Evolutionary conservation across 169 alveolate genomes (phyloP), one percentile per base, ranked within the genome.

Genomic region (Eimeria maxima): DNA sequence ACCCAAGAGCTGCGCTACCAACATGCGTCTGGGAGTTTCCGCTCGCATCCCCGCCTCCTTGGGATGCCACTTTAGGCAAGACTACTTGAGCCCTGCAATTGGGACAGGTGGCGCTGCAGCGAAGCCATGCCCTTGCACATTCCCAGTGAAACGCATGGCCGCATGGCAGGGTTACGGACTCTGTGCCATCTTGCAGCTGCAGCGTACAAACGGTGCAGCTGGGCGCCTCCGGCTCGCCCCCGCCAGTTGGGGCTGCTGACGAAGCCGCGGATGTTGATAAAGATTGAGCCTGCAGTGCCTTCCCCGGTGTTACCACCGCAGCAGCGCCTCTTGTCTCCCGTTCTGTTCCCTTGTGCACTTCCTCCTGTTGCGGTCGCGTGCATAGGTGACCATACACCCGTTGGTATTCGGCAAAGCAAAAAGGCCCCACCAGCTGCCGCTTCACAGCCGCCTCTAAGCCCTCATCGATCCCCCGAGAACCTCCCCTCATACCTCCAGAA

Each of bases 111-210:
- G 74, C 91, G 57, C 95, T 96, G 47, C 83, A 88, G 67, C 94
- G 63, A 53, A 96, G 95, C 98, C 98, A 97, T 5, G 86, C 96
- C 65, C 87, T 73, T 27, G 95, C 97, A 71, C 98, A 97, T 27
- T 78, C 90, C 93, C 91, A 67, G 95, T 97, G 98, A 90, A 97
- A 97, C 20, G 95, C 96, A 65, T 97, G 98, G 33, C 98, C 98
- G 76, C 98, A 97, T 5, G 89, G 53, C 80, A 96, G 96, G n/a
- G 74, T 45, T 44, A 67, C 90, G 20, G 90, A 44, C 83, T 42
- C 57, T 8, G 71, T 81, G 65, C 88, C 80, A 4, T 92, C 87
- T 29, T 84, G 95, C 67, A 97, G 81, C 47, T 76, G 47, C 80
- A 96, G 93, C 45, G 96, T 95, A 38, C 98, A 97, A 0, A 97